These are phyloP conservation scores for Fusarium sp. DNA, from an alignment of 2,329 filamentous ascomycete genomes.

Conservation along the genomic window DNA sequence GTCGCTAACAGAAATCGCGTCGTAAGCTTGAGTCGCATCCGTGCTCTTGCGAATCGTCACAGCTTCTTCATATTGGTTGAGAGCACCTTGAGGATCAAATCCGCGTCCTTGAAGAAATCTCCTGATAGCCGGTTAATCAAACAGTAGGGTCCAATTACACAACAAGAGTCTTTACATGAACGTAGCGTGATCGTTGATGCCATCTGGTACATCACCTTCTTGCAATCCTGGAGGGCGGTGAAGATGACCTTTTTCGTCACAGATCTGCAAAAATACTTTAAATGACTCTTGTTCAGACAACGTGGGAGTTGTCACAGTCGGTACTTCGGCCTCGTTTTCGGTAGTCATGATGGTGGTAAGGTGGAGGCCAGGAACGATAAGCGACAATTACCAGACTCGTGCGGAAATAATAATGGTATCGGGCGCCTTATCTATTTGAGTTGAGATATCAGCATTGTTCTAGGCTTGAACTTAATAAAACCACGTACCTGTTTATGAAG, in stretches of 20 bases:
- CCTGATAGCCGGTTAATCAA: not conserved
- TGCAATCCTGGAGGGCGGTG: not conserved
- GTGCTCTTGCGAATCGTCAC: not conserved
- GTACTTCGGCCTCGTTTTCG: not conserved
- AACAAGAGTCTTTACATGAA: not conserved
- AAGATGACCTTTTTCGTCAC: not conserved
- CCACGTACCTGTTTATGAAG: not conserved
- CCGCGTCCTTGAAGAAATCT: not conserved
- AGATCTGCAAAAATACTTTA: not conserved
- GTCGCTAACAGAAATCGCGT: not conserved
- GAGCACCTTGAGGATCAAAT: not conserved
- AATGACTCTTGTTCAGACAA: not conserved
- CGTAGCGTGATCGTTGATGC: not conserved
- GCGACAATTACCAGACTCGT: accelerated
- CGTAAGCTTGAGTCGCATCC: not conserved
- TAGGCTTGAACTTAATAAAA: not conserved
- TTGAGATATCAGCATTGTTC: not conserved
- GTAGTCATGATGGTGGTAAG: not conserved
- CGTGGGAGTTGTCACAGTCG: not conserved
- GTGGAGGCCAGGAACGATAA: too few species aligned
- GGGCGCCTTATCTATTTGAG: not conserved
- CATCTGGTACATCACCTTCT: not conserved
- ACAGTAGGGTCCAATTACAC: too few species aligned
- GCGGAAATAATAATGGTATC: too few species aligned
- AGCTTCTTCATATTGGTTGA: not conserved